Evolutionary conservation across 768 basidiomycete genomes (phyloP).

Genomic region (Lentinula guzmanii): DNA sequence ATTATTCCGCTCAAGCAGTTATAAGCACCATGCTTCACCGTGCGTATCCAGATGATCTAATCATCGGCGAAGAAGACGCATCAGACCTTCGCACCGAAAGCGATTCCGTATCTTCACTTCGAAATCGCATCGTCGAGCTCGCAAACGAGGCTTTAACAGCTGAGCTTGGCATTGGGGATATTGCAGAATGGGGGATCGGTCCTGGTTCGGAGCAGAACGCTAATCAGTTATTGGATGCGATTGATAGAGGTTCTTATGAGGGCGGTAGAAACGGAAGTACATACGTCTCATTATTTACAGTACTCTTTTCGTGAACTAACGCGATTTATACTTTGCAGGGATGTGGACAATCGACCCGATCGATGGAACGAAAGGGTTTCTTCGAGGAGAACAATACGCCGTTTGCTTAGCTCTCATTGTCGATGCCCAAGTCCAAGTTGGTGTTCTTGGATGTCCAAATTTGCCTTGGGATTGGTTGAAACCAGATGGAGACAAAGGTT

Average conservation of each 20-base stretch:
- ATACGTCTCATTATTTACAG: conserved; percentile 14
- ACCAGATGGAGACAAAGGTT: conserved; percentile 62
- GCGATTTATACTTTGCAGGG: conserved; percentile 30
- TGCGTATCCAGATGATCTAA: conserved; percentile 79
- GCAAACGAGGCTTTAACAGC: conserved; percentile 73
- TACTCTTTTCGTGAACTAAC: too few species aligned
- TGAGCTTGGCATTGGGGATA: conserved; percentile 51
- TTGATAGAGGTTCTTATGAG: conserved; percentile 73
- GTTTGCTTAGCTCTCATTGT: conserved; percentile 85
- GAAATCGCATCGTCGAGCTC: conserved; percentile 68
- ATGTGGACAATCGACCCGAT: conserved; percentile 90
- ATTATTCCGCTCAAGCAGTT: conserved; percentile 90
- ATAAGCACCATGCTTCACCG: conserved; percentile 72
- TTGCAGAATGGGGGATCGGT: conserved; percentile 67
- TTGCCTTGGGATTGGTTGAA: conserved; percentile 51
- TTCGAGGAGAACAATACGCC: conserved; percentile 89
- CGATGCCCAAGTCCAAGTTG: conserved; percentile 72
- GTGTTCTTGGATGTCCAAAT: conserved; percentile 92
- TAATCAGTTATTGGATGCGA: conserved; percentile 69
- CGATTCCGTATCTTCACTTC: conserved; percentile 26
- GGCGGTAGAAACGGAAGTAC: conserved; percentile 72
- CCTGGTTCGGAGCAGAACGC: conserved; percentile 45
- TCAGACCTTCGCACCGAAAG: conserved; percentile 58
- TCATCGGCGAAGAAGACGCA: conserved; percentile 95
- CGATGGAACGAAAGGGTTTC: conserved; percentile 91